Percentiles rank a stretch among this genome's conserved stretches.
phyloP scores from a whole-genome alignment of 345 rosid genomes.

The Clausena lansium region DNA sequence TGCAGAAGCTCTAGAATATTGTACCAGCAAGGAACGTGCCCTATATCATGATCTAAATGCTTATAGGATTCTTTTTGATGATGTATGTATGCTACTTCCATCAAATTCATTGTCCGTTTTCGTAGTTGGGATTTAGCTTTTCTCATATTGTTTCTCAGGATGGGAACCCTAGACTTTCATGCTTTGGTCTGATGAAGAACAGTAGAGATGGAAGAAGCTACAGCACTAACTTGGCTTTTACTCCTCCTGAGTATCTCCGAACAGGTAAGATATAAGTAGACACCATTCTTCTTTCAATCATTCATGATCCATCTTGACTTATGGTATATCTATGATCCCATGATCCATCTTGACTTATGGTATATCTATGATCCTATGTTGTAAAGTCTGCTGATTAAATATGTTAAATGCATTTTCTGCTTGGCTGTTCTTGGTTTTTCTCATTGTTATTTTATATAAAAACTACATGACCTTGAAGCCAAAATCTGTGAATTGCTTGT shows the following conservation, averaged over 20 bases:
- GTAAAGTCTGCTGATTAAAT: not conserved
- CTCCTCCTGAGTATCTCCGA: constrained; percentile 89
- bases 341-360: not conserved
- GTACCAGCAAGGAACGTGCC: constrained; percentile 78
- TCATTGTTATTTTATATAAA: not conserved
- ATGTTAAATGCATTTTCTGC: not conserved
- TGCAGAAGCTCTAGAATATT: constrained; percentile 92
- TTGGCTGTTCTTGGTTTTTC: not conserved
- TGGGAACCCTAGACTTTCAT: constrained; percentile 87
- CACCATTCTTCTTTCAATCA: not conserved
- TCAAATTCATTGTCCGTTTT: constrained; percentile 1
- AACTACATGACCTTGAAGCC: not conserved
- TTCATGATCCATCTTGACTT: not conserved
- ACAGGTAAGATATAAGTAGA: constrained; percentile 47
- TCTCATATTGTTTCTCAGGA: constrained; percentile 41
- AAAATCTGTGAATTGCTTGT: not conserved
- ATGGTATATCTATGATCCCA: not conserved
- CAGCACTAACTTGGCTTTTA: constrained; percentile 84
- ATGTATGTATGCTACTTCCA: constrained; percentile 45
- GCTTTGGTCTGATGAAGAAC: constrained; percentile 97
- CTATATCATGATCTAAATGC: constrained; percentile 96
- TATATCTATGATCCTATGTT: too few relatives aligned
- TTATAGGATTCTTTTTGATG: constrained; percentile 85
- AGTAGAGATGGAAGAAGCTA: constrained; percentile 93
- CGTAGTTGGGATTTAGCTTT: not conserved